These are phyloP conservation scores for Mucor lusitanicus DNA, from an alignment of 371 early-diverging fungal genomes.

Conservation along the genomic window DNA sequence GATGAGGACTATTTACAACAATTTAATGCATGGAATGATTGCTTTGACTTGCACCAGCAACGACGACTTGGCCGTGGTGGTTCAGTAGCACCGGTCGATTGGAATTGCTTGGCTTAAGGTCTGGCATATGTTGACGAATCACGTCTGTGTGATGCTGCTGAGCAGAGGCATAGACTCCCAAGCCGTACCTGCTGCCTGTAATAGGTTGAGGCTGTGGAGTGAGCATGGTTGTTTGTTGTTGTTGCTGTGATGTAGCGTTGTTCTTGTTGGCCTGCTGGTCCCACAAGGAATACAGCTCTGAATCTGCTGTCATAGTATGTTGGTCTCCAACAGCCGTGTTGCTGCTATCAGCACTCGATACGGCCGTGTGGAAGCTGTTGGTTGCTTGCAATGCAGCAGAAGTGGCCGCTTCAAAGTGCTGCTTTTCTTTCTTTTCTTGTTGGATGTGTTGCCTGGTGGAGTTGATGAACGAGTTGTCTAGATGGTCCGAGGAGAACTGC, in stretches of 20 bases:
- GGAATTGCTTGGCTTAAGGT: constrained; percentile 8
- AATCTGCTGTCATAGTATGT: not conserved
- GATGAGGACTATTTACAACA: constrained; percentile 3
- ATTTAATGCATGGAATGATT: not conserved
- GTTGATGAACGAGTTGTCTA: not conserved
- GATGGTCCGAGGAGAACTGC: not conserved
- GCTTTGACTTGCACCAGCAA: not conserved
- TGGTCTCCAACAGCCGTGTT: not conserved
- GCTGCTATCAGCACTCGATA: not conserved
- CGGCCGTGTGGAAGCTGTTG: not conserved
- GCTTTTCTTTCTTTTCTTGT: not conserved
- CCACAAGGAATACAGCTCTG: constrained; percentile 5
- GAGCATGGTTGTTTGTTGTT: not conserved
- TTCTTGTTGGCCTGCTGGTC: not conserved
- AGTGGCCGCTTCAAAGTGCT: not conserved
- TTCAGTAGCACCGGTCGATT: constrained; percentile 26
- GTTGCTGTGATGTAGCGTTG: too few species aligned
- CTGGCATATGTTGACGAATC: constrained; percentile 44
- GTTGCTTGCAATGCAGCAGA: not conserved
- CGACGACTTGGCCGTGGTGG: constrained; percentile 27
- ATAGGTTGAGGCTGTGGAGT: not conserved
- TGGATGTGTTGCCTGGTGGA: not conserved
- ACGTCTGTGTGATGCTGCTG: constrained; percentile 55
- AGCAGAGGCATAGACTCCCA: constrained; percentile 54
- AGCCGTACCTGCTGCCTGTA: constrained; percentile 18